Evolutionary conservation across 108 stramenopile species (phyloP).

Genomic region (Cyclotella distinguenda): DNA sequence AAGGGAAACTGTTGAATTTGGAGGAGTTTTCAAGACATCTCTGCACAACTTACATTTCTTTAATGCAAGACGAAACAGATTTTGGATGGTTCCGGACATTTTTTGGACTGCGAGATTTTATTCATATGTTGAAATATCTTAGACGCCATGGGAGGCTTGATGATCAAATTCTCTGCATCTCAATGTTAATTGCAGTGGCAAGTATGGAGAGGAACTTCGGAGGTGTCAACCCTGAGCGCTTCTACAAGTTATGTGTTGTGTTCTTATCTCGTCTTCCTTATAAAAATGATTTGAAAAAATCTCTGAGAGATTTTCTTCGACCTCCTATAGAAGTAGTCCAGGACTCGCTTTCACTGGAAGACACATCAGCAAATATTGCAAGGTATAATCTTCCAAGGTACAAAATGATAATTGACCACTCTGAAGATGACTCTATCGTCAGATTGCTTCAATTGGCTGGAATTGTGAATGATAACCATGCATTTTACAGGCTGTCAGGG

Average conservation of each 20-base stretch:
- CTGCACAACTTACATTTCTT: slow-evolving; percentile 22
- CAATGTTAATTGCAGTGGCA: not conserved
- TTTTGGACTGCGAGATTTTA: slow-evolving; percentile 37
- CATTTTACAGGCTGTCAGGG: slow-evolving; percentile 22
- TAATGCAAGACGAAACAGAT: slow-evolving; percentile 13
- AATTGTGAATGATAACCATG: slow-evolving; percentile 13
- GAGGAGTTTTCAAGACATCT: slow-evolving; percentile 15
- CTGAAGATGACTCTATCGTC: slow-evolving; percentile 36
- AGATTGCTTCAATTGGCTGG: slow-evolving; percentile 18
- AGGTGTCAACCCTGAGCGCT: slow-evolving; percentile 14
- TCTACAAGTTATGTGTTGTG: slow-evolving; percentile 10
- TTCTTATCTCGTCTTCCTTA: slow-evolving; percentile 5
- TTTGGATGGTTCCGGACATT: slow-evolving; percentile 32
- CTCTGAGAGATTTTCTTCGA: slow-evolving; percentile 6
- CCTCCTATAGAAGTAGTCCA: slow-evolving; percentile 26
- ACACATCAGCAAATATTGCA: not conserved
- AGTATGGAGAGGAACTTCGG: slow-evolving; percentile 27
- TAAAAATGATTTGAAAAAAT: not conserved
- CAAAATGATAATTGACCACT: slow-evolving; percentile 41
- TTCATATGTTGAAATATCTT: slow-evolving; percentile 20
- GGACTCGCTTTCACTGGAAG: slow-evolving; percentile 21
- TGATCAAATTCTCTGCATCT: slow-evolving; percentile 4
- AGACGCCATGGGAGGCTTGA: slow-evolving; percentile 10
- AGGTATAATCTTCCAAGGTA: slow-evolving; percentile 21
- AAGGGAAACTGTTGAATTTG: not conserved